Base-by-base conservation (phyloP, 345 rosid genomes). In the Citrus unshiu region DNA sequence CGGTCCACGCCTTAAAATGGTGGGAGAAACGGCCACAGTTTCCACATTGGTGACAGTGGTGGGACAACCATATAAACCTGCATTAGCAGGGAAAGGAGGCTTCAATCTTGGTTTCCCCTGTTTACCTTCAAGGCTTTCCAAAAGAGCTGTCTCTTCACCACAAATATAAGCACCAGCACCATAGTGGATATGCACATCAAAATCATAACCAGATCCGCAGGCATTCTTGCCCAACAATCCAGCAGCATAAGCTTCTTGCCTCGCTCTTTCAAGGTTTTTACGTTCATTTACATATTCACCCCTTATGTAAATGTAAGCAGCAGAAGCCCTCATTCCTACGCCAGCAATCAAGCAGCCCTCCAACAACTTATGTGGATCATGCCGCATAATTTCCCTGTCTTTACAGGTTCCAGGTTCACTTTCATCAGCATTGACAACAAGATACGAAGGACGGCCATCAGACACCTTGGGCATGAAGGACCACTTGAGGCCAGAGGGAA, bases 381-480 rank as follows among this genome's bases (percentile, higher is more conserved):
- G 99, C 57, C 98, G 91, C 98, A 94, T 92, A 73, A 97, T 94
- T 74, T 94, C 99, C 87, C 98, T 91, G 78, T 97, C 99, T 83
- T 94, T 97, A 80, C 99, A 94, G 73, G 99, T 97, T 77, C 98
- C 98, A n/a, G 99, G 99, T 86, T 97, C 99, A 92, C 99, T 97
- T 89, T 97, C 99, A 91, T 97, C 98, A 40, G 97, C 99, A 70
- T 94, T 94, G 49, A 97, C 98, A 76, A 94, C 99, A 79, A 97
- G 94, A 87, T 94, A 97, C 27, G 98, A 93, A 1, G 99, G 99
- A 57, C 98, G 99, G 1, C 98, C 97, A 83, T 94, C 99, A 66
- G 98, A 94, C 43, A 88, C 91, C 83, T 93, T 93, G n/a, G 98
- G 98, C 98, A 97, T 94, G 83, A 97, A 97, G 13, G 99, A 94